These are phyloP conservation scores for Oropetium thomaeum DNA, from an alignment of 176 grass and related monocot genomes.

Conservation along the genomic window DNA sequence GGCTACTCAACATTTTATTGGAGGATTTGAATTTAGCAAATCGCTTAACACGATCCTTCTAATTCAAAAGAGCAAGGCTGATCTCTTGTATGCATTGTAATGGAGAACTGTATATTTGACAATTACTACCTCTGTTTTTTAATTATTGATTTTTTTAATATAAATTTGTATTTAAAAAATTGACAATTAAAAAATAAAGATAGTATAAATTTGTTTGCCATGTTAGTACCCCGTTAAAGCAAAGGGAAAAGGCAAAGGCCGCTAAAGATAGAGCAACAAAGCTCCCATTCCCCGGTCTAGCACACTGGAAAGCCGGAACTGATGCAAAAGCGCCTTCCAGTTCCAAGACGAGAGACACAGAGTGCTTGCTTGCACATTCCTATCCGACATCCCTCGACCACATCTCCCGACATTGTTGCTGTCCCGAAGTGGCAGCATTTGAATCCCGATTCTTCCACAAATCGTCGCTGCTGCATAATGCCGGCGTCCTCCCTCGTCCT, in stretches of 20 bases:
- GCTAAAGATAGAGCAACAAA: not conserved
- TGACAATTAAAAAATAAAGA: too few species aligned
- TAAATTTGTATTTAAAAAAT: too few species aligned
- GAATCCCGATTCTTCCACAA: conserved; percentile 12
- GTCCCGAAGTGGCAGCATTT: not conserved
- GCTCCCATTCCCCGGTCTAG: not conserved
- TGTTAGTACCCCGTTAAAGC: not conserved
- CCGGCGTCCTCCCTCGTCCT: not conserved
- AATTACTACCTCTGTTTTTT: too few species aligned
- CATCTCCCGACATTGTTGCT: not conserved
- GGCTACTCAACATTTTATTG: too few species aligned
- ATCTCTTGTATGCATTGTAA: too few species aligned
- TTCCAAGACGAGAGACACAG: too few species aligned
- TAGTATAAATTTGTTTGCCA: not conserved
- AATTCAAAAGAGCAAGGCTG: too few species aligned
- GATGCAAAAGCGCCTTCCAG: not conserved
- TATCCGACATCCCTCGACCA: not conserved
- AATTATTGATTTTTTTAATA: too few species aligned
- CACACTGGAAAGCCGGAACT: not conserved
- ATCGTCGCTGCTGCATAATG: conserved; percentile 17
- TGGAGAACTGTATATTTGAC: too few species aligned
- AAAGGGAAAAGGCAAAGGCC: not conserved
- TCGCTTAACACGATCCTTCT: too few species aligned
- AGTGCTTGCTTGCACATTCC: not conserved
- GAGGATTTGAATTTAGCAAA: too few species aligned